phyloP scores from a whole-genome alignment of 176 grass and related monocot species.

The Pontederia paniculata region DNA sequence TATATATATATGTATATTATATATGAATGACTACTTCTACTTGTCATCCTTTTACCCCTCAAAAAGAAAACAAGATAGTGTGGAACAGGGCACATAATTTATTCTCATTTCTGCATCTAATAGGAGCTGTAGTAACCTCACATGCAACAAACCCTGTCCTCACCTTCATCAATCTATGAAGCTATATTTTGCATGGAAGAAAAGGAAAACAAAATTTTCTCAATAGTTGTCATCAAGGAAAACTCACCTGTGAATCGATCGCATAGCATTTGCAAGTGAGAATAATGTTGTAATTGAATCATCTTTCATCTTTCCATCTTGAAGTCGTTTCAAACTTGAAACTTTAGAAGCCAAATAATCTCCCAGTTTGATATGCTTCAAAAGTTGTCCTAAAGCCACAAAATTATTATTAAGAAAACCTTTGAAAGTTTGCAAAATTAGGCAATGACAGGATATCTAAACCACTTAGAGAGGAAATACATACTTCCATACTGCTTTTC shows the following conservation, averaged over 20 bases:
- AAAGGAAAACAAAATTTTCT: not conserved
- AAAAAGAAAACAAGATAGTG: too few species aligned
- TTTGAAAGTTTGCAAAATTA: constrained; percentile 1
- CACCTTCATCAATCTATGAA: too few species aligned
- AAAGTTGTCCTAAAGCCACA: constrained; percentile 51
- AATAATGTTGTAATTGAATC: constrained; percentile 40
- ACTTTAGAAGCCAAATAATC: constrained; percentile 79
- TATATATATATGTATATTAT: too few species aligned
- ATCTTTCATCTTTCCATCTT: constrained; percentile 48
- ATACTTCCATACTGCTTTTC: constrained; percentile 95
- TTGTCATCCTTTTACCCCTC: too few species aligned
- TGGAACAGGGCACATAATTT: too few species aligned
- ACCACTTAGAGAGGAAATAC: constrained; percentile 15
- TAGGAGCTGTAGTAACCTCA: too few species aligned
- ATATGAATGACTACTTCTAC: too few species aligned
- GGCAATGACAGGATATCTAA: not conserved
- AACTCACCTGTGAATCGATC: constrained; percentile 61
- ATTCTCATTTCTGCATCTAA: too few species aligned
- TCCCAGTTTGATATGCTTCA: constrained; percentile 57
- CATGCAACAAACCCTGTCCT: too few species aligned
- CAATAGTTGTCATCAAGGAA: not conserved
- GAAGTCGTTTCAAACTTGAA: constrained; percentile 42
- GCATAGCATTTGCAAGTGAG: constrained; percentile 82
- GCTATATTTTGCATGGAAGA: too few species aligned
- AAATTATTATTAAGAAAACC: constrained; percentile 6